These are phyloP conservation scores for Ustilago nuda DNA, from an alignment of 1,284 basidiomycete genomes.

Conservation along the genomic window DNA sequence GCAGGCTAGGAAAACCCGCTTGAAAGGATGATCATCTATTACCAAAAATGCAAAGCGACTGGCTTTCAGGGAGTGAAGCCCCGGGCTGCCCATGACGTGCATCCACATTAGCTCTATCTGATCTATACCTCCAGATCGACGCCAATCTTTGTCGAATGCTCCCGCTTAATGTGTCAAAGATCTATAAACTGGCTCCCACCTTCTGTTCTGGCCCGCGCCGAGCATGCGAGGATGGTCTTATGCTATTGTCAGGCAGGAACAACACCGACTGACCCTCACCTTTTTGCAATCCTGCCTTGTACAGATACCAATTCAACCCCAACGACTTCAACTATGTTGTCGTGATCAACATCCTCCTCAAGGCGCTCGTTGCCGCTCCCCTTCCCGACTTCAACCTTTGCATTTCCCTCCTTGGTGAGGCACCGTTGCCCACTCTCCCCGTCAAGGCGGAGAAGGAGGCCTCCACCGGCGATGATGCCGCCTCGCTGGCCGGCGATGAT, in stretches of 20 bases:
- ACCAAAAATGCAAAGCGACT: constrained; percentile 52
- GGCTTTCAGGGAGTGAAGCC: constrained; percentile 59
- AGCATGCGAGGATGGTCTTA: not conserved
- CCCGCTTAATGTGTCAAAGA: not conserved
- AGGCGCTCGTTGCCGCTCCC: constrained; percentile 87
- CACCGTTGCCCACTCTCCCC: constrained; percentile 39
- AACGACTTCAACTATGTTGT: constrained; percentile 91
- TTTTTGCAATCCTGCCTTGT: constrained; percentile 1
- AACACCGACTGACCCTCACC: constrained; percentile 14
- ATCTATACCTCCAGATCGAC: constrained; percentile 13
- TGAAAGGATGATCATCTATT: constrained; percentile 40
- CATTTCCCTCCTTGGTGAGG: constrained; percentile 85
- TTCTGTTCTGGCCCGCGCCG: constrained; percentile 14
- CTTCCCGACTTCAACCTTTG: constrained; percentile 88
- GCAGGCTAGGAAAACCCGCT: not conserved
- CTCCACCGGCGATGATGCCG: constrained; percentile 29
- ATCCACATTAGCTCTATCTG: constrained; percentile 69
- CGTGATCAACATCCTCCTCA: constrained; percentile 92
- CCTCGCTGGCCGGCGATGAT: constrained; percentile 42
- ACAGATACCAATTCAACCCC: constrained; percentile 95
- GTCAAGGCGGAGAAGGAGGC: constrained; percentile 51
- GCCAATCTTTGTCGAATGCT: not conserved
- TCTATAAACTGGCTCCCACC: no score
- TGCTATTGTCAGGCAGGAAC: not conserved
- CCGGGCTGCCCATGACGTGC: constrained; percentile 50